A percentile compares a stretch with the other conserved stretches of the same genome.
phyloP scores from a whole-genome alignment of 2,329 filamentous ascomycete genomes.

The Salinomyces thailandicus region DNA sequence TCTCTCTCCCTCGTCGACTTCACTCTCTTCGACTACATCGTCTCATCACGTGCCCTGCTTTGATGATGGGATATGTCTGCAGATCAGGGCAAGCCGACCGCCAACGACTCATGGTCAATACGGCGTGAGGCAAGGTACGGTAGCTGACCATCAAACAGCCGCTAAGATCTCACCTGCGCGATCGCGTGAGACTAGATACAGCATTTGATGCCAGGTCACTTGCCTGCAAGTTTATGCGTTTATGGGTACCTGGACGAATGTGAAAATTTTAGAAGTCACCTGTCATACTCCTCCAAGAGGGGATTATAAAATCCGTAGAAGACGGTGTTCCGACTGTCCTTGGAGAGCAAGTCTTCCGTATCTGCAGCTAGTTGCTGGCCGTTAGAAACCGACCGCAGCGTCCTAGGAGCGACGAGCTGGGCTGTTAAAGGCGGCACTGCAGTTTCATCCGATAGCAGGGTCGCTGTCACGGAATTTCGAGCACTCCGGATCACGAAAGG shows the following conservation, averaged over 20 bases:
- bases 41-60: too few relatives aligned
- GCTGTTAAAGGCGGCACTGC: not conserved
- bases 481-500: slow-evolving; percentile 6
- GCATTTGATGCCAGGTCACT: too few relatives aligned
- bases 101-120: too few relatives aligned
- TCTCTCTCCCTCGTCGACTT: not conserved
- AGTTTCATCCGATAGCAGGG: not conserved
- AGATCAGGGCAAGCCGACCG: too few relatives aligned
- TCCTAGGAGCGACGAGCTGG: not conserved
- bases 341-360: too few relatives aligned
- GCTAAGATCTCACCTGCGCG: not conserved
- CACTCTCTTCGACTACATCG: too few relatives aligned
- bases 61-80: too few relatives aligned
- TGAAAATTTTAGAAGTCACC: too few relatives aligned
- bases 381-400: not conserved
- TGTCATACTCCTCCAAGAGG: slow-evolving; percentile 8
- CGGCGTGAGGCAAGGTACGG: too few relatives aligned
- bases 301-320: slow-evolving; percentile 20
- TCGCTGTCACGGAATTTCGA: not conserved
- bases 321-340: slow-evolving; percentile 12
- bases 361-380: not conserved
- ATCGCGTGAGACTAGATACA: not conserved
- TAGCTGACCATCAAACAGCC: too few relatives aligned
- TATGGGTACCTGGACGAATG: too few relatives aligned
- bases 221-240: too few relatives aligned